Percentiles rank a stretch among this genome's conserved stretches.
These are phyloP conservation scores for Aspergillus sp. DNA, from an alignment of 2,329 filamentous ascomycete species.

Conservation along the genomic window DNA sequence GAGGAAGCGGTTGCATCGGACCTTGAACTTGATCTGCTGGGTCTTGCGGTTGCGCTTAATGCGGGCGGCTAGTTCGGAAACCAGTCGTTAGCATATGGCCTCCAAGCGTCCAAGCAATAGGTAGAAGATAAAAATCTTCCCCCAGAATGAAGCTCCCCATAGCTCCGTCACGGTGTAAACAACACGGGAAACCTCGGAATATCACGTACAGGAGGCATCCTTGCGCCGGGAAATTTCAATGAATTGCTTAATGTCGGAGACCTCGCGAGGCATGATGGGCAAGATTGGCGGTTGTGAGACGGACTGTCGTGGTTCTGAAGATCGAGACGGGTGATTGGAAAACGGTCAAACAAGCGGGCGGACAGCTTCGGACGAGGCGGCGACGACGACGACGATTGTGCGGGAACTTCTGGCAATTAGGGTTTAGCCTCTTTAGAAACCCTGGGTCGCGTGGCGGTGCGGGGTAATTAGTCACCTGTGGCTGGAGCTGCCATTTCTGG, in stretches of 20 bases:
- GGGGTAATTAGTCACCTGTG: neutral
- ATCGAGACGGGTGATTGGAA: conserved; percentile 6
- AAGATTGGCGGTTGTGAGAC: conserved; percentile 15
- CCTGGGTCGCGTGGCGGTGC: conserved; percentile 18
- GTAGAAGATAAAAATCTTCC: neutral
- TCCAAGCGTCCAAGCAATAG: neutral
- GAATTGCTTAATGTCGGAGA: conserved; percentile 99
- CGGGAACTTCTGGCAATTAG: conserved; percentile 15
- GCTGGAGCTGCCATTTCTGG: neutral
- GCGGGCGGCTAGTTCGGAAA: conserved; percentile 58
- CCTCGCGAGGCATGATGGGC: conserved; percentile 94
- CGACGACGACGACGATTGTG: conserved; percentile 8
- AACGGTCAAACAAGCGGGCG: neutral
- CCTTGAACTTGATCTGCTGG: conserved; percentile 99
- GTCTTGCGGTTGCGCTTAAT: conserved; percentile 93
- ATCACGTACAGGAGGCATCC: conserved; percentile 95
- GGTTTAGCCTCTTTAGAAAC: conserved; percentile 15
- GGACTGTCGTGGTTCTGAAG: conserved; percentile 15
- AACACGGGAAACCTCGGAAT: conserved; percentile 9
- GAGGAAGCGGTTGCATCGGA: conserved; percentile 91
- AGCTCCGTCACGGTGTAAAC: conserved; percentile 1
- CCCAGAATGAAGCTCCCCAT: neutral
- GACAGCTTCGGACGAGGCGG: conserved; percentile 1
- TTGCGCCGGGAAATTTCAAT: conserved; percentile 99
- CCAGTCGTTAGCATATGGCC: neutral